Conservation (phyloP, 345 rosid species). For the Corchorus capsularis region DNA sequence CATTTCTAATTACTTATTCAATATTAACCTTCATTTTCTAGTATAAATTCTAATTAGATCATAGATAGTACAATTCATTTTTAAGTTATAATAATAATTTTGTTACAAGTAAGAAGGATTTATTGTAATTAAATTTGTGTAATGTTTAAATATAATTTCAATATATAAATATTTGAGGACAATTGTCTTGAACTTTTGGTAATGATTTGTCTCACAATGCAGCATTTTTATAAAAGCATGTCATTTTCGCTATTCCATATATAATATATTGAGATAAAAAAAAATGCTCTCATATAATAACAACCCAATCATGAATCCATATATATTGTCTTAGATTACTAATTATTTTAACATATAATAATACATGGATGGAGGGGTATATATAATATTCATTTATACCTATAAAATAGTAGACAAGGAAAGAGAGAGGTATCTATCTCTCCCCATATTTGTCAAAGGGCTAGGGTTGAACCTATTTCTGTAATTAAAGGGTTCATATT, state of each 20-base stretch:
- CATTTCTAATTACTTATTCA: not conserved
- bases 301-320: not conserved
- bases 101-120: no score
- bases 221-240: not conserved
- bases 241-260: conserved; percentile 1
- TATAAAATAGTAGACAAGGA: not conserved
- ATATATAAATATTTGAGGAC: no score
- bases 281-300: not conserved
- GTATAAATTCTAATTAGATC: no score
- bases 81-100: no score
- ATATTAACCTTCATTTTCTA: no score
- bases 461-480: conserved; percentile 33
- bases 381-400: not conserved
- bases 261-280: not conserved
- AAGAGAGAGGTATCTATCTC: conserved; percentile 14
- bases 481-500: conserved; percentile 12
- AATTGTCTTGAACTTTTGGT: no score
- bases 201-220: no score
- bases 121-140: no score
- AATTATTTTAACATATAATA: not conserved
- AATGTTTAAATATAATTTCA: no score
- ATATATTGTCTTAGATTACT: not conserved
- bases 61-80: no score
- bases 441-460: conserved; percentile 29
- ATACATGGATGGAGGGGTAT: conserved; percentile 7